phyloP scores from a whole-genome alignment of 2,329 filamentous ascomycete species.

The Colletotrichum sp. region DNA sequence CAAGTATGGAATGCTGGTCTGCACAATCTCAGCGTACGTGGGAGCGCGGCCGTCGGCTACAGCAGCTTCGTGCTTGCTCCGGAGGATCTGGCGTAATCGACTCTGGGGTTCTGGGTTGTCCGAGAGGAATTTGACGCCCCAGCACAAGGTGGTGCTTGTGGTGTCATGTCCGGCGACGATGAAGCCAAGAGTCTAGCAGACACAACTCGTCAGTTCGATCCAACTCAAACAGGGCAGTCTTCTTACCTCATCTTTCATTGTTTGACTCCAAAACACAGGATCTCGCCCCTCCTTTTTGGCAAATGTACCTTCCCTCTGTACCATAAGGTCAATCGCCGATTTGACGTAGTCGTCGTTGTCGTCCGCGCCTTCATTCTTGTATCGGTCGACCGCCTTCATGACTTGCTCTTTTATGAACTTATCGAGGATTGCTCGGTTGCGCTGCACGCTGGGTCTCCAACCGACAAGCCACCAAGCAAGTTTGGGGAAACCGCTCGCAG shows the following conservation, averaged over 20 bases:
- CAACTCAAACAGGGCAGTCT: not conserved
- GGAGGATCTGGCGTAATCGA: constrained; percentile 26
- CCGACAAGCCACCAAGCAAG: not conserved
- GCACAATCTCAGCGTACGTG: constrained; percentile 22
- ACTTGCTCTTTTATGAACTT: not conserved
- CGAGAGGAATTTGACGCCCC: constrained; percentile 24
- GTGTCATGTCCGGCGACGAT: constrained; percentile 30
- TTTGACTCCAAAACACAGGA: not conserved
- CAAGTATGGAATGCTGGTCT: constrained; percentile 25
- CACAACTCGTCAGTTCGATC: not conserved
- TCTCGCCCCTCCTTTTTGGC: constrained; percentile 10
- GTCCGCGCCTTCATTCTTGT: not conserved
- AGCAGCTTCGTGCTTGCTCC: constrained; percentile 11
- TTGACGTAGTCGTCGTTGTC: not conserved
- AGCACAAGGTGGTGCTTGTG: constrained; percentile 24
- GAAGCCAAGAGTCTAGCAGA: constrained; percentile 25
- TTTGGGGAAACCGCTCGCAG: not conserved
- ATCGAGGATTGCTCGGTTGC: not conserved
- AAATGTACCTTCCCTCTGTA: constrained; percentile 34
- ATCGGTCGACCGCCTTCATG: not conserved
- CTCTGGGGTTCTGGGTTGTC: constrained; percentile 25
- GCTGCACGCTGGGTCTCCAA: not conserved
- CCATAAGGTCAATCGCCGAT: constrained; percentile 34
- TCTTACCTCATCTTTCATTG: constrained; percentile 11
- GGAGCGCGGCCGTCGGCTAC: constrained; percentile 21